These are phyloP conservation scores for Aurinia saxatilis DNA, from an alignment of 345 rosid species.

Conservation along the genomic window DNA sequence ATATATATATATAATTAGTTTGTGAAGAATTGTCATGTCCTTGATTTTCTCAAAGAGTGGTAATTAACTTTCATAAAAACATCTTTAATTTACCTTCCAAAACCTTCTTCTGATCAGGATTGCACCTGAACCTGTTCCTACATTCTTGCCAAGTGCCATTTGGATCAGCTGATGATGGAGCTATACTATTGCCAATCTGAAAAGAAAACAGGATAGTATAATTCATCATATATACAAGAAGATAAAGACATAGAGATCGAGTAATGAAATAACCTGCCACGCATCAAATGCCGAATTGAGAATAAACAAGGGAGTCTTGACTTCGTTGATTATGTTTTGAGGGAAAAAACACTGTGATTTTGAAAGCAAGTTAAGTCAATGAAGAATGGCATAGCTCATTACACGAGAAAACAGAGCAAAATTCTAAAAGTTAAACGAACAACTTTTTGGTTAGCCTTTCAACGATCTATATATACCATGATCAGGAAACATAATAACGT, in stretches of 20 bases:
- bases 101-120: neutral
- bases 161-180: slow-evolving; percentile 19
- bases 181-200: slow-evolving; percentile 16
- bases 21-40: neutral
- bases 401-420: too few species aligned
- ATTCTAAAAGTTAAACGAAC: slow-evolving; percentile 6
- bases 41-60: neutral
- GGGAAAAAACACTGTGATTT: slow-evolving; percentile 26
- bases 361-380: neutral
- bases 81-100: slow-evolving; percentile 15
- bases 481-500: neutral
- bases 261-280: slow-evolving; percentile 23
- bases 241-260: neutral
- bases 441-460: neutral
- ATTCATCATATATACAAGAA: neutral
- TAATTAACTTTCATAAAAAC: too few species aligned
- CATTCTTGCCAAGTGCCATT: slow-evolving; percentile 9
- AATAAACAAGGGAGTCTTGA: slow-evolving; percentile 18
- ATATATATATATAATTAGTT: too few species aligned
- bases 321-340: slow-evolving; percentile 20
- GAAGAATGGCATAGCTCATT: slow-evolving; percentile 5
- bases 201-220: neutral
- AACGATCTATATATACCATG: neutral
- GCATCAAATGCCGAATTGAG: slow-evolving; percentile 23
- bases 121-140: neutral